Evolutionary conservation across 495 filamentous ascomycete species (phyloP), one percentile per base, ranked within the genome.

Genomic region (Pseudomonodictys pantanalensis): DNA sequence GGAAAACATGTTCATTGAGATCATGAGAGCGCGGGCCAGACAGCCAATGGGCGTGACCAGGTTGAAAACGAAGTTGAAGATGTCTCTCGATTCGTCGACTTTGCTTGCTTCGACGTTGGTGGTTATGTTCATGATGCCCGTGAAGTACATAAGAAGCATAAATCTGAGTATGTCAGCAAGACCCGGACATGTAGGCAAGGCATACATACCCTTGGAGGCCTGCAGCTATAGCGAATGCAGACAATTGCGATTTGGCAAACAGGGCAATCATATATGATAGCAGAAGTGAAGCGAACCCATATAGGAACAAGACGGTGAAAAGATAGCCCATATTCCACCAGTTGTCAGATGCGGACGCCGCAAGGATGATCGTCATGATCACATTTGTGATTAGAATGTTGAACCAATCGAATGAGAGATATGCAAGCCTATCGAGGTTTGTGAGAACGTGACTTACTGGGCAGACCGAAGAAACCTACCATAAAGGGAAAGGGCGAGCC

Each of bases 321-420:
- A 93, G 73, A 61, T 91, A 93, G 42, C 81, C 86, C 12, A 87
- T 70, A 63, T 86, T 76, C 65, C 86, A 92, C 86, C 86, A 93
- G n/a, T 83, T 73, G 38, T 79, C 67, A 6, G 80, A 81, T 0
- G 78, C 67, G 1, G 78, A 78, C 3, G 81, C 83, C 35, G 72
- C 67, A 60, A 90, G 84, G 24, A 92, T 81, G 32, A 83, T 79
- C 12, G 83, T 80, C n/a, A 77, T 75, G 3, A 86, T 64, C 15
- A 83, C 81, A 48, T 80, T 84, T 25, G 78, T 76, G 2, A 80
- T 63, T 18, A 90, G 60, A 4, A 88, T 82, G 32, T 88, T 78
- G 39, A 83, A 65, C 65, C 90, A 92, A 75, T 96, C 91, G 65
- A 95, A 95, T 0, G 71, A 58, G 3, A 85, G 75, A 70, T 96